phyloP scores from a whole-genome alignment of 2,329 filamentous ascomycete genomes.

The Lasiodiplodia gonubiensis region DNA sequence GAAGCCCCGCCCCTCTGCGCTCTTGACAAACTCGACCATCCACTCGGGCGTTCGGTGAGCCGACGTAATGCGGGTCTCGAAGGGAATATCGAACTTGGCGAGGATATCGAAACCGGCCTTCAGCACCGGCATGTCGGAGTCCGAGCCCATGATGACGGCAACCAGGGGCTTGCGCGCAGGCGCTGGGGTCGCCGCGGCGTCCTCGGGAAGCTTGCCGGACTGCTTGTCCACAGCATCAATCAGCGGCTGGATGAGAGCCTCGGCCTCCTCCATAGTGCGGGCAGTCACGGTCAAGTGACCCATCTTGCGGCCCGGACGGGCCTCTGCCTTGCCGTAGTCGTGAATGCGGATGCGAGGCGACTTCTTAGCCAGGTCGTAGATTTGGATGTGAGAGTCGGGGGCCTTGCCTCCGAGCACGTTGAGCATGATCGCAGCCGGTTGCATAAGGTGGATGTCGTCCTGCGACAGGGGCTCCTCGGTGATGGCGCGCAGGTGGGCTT shows the following conservation, averaged over 20 bases:
- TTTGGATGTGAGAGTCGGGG: conserved; percentile 66
- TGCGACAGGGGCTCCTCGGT: conserved; percentile 66
- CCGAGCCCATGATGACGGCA: conserved; percentile 82
- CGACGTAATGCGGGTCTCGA: conserved; percentile 76
- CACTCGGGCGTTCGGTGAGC: conserved; percentile 62
- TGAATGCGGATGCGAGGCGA: conserved; percentile 71
- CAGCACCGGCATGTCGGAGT: conserved; percentile 75
- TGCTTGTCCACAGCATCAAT: conserved; percentile 68
- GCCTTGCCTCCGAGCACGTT: conserved; percentile 77
- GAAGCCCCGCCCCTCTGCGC: conserved; percentile 45
- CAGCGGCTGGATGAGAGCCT: conserved; percentile 71
- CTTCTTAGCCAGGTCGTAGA: conserved; percentile 62
- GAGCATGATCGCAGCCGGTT: conserved; percentile 73
- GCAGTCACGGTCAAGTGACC: conserved; percentile 88
- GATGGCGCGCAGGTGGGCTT: conserved; percentile 86
- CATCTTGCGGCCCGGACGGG: conserved; percentile 90
- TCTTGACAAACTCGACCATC: conserved; percentile 53
- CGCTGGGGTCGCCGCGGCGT: conserved; percentile 32
- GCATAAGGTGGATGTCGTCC: conserved; percentile 60
- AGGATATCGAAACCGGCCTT: conserved; percentile 70
- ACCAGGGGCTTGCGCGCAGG: conserved; percentile 61
- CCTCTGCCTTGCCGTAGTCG: conserved; percentile 86
- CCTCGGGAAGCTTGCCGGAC: conserved; percentile 47
- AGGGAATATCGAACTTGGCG: conserved; percentile 72
- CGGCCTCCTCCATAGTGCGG: conserved; percentile 69